Base-by-base conservation (phyloP, 78 protist genomes). In the Protostelium mycophagum region DNA sequence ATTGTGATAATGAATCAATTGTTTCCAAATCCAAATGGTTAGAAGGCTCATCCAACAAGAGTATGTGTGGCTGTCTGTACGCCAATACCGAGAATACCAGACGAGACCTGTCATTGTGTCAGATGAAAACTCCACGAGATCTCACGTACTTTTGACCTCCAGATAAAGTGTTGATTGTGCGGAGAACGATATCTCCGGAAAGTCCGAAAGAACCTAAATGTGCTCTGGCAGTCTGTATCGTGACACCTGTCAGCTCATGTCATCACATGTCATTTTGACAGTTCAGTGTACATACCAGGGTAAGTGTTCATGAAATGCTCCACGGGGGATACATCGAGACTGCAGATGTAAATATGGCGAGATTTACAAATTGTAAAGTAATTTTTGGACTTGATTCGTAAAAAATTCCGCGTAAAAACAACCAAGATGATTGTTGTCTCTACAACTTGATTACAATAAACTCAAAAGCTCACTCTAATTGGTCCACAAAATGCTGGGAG, bases 21-120 rank as follows among this genome's bases (percentile, higher is more conserved):
- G 98, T 91, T n/a, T 95, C 98, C 31, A 92, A 87, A 90, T 98
- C 99, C 88, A 98, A 88, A 88, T 96, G 98, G 92, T 98, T 98
- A 23, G 98, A 95, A 36, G 99, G 99, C 94, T 98, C 99, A 87
- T 98, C 99, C 35, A 98, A 96, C 29, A 98, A 73, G 63, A 98
- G 91, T 29, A 96, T 28, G 86, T 96, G 97, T 29, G 98, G 98
- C 38, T 63, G 39, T 37, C 83, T 63, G 85, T 37, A 87, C 36
- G 95, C 89, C 63, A 97, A 89, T 63, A 84, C 85, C 1, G 98
- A 92, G 31, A 97, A 83, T 0, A 90, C 96, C 31, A 97, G 96
- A 31, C 99, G 92, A 28, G 86, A 38, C 73, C 73, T 51, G 5
- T 51, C 73, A 51, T 25, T 25, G 73, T 16, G 73, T 51, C 31